phyloP scores from a whole-genome alignment of 108 stramenopile species.

The Pseudonitzschia delicatissima region DNA sequence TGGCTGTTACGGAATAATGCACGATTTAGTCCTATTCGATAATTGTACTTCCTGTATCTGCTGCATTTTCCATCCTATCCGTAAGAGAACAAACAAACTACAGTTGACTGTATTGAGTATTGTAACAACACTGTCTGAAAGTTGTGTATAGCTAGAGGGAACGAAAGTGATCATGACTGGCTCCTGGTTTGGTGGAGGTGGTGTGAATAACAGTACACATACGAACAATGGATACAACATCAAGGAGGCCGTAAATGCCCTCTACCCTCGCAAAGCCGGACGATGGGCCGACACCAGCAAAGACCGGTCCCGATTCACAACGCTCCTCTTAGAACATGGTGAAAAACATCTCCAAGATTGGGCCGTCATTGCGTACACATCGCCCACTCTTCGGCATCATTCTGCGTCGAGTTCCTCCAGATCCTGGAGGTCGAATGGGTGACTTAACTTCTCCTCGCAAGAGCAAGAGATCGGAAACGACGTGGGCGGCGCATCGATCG shows the following conservation, averaged over 20 bases:
- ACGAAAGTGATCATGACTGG: constrained; percentile 22
- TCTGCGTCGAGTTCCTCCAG: constrained; percentile 11
- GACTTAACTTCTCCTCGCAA: not conserved
- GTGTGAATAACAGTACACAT: not conserved
- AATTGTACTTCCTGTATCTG: too few relatives aligned
- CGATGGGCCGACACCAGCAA: constrained; percentile 1
- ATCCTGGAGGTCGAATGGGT: not conserved
- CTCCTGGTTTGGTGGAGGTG: constrained; percentile 24
- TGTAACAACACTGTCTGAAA: too few relatives aligned
- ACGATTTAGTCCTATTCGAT: too few relatives aligned
- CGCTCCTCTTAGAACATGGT: constrained; percentile 75
- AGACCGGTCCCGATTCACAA: constrained; percentile 55
- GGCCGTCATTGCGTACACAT: constrained; percentile 65
- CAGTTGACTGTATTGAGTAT: too few relatives aligned
- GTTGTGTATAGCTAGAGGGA: too few relatives aligned
- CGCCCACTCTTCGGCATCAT: constrained; percentile 12
- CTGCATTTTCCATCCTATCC: too few relatives aligned
- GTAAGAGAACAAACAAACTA: too few relatives aligned
- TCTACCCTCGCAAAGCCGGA: constrained; percentile 48
- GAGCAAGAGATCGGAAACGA: constrained; percentile 8
- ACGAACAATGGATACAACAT: constrained; percentile 23
- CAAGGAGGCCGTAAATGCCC: constrained; percentile 55
- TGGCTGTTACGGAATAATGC: too few relatives aligned
- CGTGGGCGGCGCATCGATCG: constrained; percentile 11
- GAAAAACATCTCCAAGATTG: constrained; percentile 81